These are phyloP conservation scores for Hylodesmum podocarpum DNA, from an alignment of 306 rosid genomes.

Conservation along the genomic window DNA sequence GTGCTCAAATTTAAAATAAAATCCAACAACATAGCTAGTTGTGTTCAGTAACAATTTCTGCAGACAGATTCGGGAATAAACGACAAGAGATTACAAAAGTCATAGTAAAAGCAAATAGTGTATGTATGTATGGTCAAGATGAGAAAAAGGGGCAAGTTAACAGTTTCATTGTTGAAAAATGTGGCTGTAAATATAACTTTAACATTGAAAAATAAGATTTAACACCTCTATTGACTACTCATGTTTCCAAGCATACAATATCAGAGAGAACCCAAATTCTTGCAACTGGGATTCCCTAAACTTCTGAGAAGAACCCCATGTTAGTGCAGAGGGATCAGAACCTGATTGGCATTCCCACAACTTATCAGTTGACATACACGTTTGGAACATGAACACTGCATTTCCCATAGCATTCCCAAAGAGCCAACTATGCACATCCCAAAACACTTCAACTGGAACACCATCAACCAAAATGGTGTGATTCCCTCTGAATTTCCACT, in stretches of 20 bases:
- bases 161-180: constrained; percentile 32
- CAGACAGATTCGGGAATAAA: not conserved
- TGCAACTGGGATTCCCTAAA: constrained; percentile 54
- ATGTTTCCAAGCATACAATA: constrained; percentile 86
- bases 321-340: constrained; percentile 47
- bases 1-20: not conserved
- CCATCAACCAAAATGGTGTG: constrained; percentile 79
- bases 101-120: not conserved
- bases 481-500: constrained; percentile 89
- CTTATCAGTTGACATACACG: constrained; percentile 55
- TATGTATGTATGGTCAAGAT: not conserved
- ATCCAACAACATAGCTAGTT: not conserved
- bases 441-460: constrained; percentile 70
- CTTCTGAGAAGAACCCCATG: constrained; percentile 54
- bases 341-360: constrained; percentile 39
- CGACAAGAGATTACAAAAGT: not conserved
- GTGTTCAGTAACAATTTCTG: not conserved
- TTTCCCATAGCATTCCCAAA: constrained; percentile 68
- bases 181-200: constrained; percentile 20
- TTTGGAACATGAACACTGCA: constrained; percentile 92
- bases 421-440: constrained; percentile 96
- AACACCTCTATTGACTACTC: constrained; percentile 44
- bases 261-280: constrained; percentile 73
- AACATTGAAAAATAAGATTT: not conserved
- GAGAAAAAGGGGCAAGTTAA: not conserved